Percentiles rank a stretch among this genome's conserved stretches.
Evolutionary conservation across 768 basidiomycete species (phyloP).

Genomic region (Lactarius trivialis): DNA sequence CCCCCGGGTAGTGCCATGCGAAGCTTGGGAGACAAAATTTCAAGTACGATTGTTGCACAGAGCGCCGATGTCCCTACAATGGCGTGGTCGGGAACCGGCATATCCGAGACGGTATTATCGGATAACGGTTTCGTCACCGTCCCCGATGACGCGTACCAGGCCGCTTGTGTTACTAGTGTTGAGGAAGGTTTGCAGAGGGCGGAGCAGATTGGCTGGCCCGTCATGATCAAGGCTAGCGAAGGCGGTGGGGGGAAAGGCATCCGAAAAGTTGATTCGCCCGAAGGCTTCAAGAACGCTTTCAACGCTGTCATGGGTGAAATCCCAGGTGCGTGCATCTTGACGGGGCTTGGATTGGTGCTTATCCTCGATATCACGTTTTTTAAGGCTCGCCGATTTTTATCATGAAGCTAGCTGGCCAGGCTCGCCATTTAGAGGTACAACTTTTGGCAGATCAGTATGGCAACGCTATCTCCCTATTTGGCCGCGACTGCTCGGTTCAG

Average conservation of each 20-base stretch:
- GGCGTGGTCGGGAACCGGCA: constrained; percentile 97
- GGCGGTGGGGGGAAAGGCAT: constrained; percentile 99
- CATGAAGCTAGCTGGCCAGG: constrained; percentile 98
- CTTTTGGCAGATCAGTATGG: constrained; percentile 98
- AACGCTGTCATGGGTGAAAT: constrained; percentile 94
- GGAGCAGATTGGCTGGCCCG: constrained; percentile 87
- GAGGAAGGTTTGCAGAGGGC: constrained; percentile 83
- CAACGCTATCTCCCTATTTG: constrained; percentile 97
- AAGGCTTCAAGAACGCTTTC: constrained; percentile 90
- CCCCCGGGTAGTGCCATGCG: constrained; percentile 99
- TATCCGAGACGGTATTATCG: constrained; percentile 78
- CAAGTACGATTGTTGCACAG: constrained; percentile 98
- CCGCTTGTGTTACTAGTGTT: constrained; percentile 82
- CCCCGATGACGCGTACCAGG: constrained; percentile 80
- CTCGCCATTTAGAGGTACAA: constrained; percentile 97
- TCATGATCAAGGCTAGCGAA: constrained; percentile 99
- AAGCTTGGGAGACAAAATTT: constrained; percentile 98
- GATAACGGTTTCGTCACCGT: constrained; percentile 89
- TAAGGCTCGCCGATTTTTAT: constrained; percentile 96
- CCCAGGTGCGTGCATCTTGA: constrained; percentile 56
- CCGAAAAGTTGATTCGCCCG: constrained; percentile 81
- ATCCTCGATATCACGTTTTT: constrained; percentile 12
- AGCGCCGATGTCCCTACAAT: constrained; percentile 95
- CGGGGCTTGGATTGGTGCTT: constrained; percentile 8
- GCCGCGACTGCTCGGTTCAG: constrained; percentile 98